Percentiles rank a stretch among this genome's conserved stretches.
phyloP scores from a whole-genome alignment of 192 early-diverging fungal species.

The Spinellus fusiger region DNA sequence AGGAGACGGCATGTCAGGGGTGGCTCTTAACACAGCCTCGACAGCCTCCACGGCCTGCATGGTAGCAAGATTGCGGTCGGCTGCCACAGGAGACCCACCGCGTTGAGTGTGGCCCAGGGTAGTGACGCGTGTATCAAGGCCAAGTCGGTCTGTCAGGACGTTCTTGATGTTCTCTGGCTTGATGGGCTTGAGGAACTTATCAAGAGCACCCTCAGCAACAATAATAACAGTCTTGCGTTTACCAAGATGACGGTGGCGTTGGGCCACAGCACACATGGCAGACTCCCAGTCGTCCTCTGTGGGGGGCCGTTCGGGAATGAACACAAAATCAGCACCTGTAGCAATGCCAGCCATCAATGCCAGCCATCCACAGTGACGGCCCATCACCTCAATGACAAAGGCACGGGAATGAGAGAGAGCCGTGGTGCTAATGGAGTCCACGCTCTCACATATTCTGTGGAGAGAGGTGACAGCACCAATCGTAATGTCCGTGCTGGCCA shows the following conservation, averaged over 20 bases:
- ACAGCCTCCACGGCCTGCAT: constrained; percentile 92
- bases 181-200: constrained; percentile 80
- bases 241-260: constrained; percentile 67
- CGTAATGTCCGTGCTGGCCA: constrained; percentile 87
- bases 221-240: constrained; percentile 90
- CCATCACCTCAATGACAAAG: constrained; percentile 98
- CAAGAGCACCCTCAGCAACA: constrained; percentile 92
- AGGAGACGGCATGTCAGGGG: constrained; percentile 76
- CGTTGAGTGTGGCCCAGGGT: constrained; percentile 92
- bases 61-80: constrained; percentile 85
- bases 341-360: constrained; percentile 78
- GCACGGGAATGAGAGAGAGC: constrained; percentile 92
- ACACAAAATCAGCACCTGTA: constrained; percentile 92
- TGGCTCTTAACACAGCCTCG: constrained; percentile 84
- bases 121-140: constrained; percentile 90
- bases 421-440: constrained; percentile 88
- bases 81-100: constrained; percentile 87
- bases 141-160: constrained; percentile 69
- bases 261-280: constrained; percentile 71
- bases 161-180: constrained; percentile 79
- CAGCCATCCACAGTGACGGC: constrained; percentile 95
- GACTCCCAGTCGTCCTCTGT: constrained; percentile 79
- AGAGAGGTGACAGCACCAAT: constrained; percentile 92
- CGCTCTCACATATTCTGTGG: constrained; percentile 91
- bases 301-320: constrained; percentile 92